Percentiles rank a stretch among this genome's conserved stretches.
Evolutionary conservation across 768 basidiomycete species (phyloP).

Genomic region (Mycena maculata): DNA sequence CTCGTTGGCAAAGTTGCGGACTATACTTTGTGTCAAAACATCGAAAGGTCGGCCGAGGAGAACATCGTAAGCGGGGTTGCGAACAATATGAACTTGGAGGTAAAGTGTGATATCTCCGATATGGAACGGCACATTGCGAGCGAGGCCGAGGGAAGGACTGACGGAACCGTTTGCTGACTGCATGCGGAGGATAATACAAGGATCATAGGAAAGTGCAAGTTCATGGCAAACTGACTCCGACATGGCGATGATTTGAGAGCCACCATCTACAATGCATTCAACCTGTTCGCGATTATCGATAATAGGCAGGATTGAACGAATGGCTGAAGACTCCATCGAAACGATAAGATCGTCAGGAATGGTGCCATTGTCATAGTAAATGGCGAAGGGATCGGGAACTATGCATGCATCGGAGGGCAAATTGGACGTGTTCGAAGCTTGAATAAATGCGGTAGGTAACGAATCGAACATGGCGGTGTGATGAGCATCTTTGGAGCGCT

Average conservation of each 20-base stretch:
- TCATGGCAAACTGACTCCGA: conserved; percentile 33
- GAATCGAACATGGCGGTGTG: conserved; percentile 2
- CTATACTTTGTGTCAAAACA: neutral
- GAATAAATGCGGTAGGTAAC: neutral
- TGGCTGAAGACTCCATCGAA: conserved; percentile 16
- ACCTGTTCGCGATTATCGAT: neutral
- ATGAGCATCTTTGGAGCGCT: neutral
- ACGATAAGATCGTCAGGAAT: conserved; percentile 12
- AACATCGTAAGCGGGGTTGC: no score
- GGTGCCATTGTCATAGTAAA: conserved; percentile 1
- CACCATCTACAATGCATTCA: conserved; percentile 36
- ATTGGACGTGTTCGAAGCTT: neutral
- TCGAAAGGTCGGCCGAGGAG: conserved; percentile 31
- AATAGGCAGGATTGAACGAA: conserved; percentile 12
- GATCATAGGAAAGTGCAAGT: neutral
- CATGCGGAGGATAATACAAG: neutral
- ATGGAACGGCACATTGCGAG: conserved; percentile 24
- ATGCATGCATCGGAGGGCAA: neutral
- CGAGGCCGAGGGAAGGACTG: conserved; percentile 16
- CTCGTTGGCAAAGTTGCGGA: neutral
- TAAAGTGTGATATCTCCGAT: conserved; percentile 6
- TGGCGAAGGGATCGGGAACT: neutral
- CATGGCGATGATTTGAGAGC: conserved; percentile 39
- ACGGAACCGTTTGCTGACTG: conserved; percentile 13
- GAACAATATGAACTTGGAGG: conserved; percentile 29